phyloP scores from a whole-genome alignment of 257 asterid genomes.

The Coffea canephora region DNA sequence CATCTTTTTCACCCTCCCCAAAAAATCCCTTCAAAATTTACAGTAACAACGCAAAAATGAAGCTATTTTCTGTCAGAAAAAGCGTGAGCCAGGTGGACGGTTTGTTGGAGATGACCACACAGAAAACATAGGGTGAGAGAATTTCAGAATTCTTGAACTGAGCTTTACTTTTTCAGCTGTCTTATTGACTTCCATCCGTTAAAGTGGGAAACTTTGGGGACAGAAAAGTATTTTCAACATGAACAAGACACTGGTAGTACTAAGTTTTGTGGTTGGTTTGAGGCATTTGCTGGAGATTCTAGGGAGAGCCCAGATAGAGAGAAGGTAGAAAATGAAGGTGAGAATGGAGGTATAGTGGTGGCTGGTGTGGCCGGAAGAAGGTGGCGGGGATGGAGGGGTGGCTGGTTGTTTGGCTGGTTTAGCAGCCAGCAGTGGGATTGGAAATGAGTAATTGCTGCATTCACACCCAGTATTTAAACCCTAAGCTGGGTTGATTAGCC shows the following conservation, averaged over 20 bases:
- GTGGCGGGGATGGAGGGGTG: not conserved
- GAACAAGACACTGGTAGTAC: not conserved
- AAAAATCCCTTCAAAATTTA: slow-evolving; percentile 1
- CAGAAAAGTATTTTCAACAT: slow-evolving; percentile 3
- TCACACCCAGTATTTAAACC: slow-evolving; percentile 22
- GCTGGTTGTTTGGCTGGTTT: not conserved
- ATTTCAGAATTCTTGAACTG: slow-evolving; percentile 21
- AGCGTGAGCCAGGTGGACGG: slow-evolving; percentile 27
- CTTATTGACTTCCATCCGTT: slow-evolving; percentile 26
- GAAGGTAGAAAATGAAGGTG: not conserved
- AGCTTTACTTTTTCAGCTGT: slow-evolving; percentile 12
- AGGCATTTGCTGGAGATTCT: slow-evolving; percentile 12
- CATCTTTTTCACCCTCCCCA: slow-evolving; percentile 27
- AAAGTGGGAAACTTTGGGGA: slow-evolving; percentile 1
- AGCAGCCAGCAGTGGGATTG: not conserved
- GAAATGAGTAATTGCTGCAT: slow-evolving; percentile 3
- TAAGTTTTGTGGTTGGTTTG: not conserved
- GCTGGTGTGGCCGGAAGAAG: not conserved
- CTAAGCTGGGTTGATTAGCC: not conserved
- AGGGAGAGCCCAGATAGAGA: slow-evolving; percentile 10
- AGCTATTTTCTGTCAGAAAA: slow-evolving; percentile 17
- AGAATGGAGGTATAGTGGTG: too few relatives aligned
- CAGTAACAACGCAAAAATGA: not conserved
- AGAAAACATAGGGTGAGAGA: slow-evolving; percentile 11
- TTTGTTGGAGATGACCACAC: slow-evolving; percentile 24